Evolutionary conservation across 1,284 basidiomycete genomes (phyloP).

Genomic region (Omphalotus olearius): DNA sequence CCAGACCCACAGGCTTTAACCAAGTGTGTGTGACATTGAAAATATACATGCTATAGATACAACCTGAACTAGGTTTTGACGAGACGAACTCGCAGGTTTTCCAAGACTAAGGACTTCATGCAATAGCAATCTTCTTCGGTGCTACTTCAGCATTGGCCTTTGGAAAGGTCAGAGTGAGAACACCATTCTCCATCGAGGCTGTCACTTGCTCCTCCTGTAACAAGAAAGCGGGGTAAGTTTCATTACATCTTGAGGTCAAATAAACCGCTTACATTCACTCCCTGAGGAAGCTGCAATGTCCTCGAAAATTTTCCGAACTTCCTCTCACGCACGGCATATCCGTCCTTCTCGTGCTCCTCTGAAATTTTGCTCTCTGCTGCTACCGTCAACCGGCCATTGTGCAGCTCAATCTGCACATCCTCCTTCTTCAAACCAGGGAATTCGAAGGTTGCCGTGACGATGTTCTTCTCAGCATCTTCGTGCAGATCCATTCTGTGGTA

Average conservation of each 20-base stretch:
- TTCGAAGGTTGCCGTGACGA: slow-evolving; percentile 17
- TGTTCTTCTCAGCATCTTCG: slow-evolving; percentile 15
- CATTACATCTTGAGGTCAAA: background rate
- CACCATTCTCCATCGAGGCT: slow-evolving; percentile 16
- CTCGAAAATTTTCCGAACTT: slow-evolving; percentile 16
- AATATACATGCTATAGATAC: too few relatives aligned
- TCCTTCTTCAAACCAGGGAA: slow-evolving; percentile 14
- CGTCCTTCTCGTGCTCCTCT: slow-evolving; percentile 12
- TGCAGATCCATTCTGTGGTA: slow-evolving; percentile 16
- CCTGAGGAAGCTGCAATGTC: slow-evolving; percentile 16
- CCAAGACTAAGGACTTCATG: too few relatives aligned
- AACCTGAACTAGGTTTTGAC: too few relatives aligned
- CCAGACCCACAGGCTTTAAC: too few relatives aligned
- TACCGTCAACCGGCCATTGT: slow-evolving; percentile 15
- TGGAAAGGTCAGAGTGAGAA: slow-evolving; percentile 16
- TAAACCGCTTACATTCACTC: slow-evolving; percentile 12
- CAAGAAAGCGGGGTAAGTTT: background rate
- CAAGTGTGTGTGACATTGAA: too few relatives aligned
- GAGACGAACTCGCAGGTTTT: too few relatives aligned
- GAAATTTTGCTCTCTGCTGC: slow-evolving; percentile 14
- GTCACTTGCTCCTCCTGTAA: slow-evolving; percentile 15
- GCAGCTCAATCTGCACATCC: slow-evolving; percentile 15
- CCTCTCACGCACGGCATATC: slow-evolving; percentile 11
- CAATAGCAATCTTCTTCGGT: slow-evolving; percentile 15
- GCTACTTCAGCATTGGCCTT: slow-evolving; percentile 13